phyloP scores from a whole-genome alignment of 768 basidiomycete species.

The Chiua virens region DNA sequence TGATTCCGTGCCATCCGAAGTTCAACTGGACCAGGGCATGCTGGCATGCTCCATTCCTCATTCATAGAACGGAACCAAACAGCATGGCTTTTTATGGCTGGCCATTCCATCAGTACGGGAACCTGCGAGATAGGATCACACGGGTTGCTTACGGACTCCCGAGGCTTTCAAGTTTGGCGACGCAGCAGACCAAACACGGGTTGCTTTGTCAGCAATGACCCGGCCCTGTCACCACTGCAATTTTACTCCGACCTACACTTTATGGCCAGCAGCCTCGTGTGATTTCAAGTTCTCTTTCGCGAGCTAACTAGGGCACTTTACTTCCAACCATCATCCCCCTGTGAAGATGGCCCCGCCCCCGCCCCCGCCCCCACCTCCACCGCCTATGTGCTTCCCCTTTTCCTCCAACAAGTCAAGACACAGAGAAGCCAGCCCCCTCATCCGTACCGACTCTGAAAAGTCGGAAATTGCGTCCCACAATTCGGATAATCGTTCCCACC shows the following conservation, averaged over 20 bases:
- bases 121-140: slow-evolving; percentile 20
- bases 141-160: slow-evolving; percentile 14
- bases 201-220: slow-evolving; percentile 24
- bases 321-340: slow-evolving; percentile 15
- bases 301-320: slow-evolving; percentile 17
- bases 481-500: slow-evolving; percentile 27
- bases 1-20: background rate
- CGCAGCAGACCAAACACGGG: slow-evolving; percentile 21
- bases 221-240: slow-evolving; percentile 12
- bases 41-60: too few relatives aligned
- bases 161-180: slow-evolving; percentile 14
- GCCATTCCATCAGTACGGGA: slow-evolving; percentile 10
- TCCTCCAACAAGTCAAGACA: slow-evolving; percentile 26
- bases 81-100: slow-evolving; percentile 13
- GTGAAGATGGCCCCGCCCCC: slow-evolving; percentile 49
- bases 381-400: slow-evolving; percentile 64
- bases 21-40: too few relatives aligned
- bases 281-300: slow-evolving; percentile 15
- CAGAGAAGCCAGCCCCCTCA: slow-evolving; percentile 31
- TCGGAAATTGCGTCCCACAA: slow-evolving; percentile 41
- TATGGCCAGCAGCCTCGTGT: slow-evolving; percentile 31
- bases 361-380: slow-evolving; percentile 49
- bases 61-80: slow-evolving; percentile 10
- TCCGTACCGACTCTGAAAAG: slow-evolving; percentile 42
- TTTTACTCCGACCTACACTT: slow-evolving; percentile 21